Base-by-base conservation (phyloP, 106 monocot species). In the Dactylorhiza incarnata region DNA sequence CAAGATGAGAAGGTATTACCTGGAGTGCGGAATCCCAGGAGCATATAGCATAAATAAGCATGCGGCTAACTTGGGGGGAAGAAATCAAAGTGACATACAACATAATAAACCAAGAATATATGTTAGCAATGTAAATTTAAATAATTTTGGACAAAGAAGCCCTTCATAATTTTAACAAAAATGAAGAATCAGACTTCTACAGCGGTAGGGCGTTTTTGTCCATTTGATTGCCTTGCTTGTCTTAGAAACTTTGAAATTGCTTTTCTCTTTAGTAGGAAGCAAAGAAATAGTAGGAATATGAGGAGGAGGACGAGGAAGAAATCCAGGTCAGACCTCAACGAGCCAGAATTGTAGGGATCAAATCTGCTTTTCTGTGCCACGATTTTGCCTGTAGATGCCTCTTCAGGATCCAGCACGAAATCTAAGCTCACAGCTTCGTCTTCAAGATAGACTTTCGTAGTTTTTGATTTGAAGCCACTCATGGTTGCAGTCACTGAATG, bases 341-440 rank as follows among this genome's bases (percentile, higher is more conserved):
- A 81, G 79, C 75, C 75, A 77, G 73, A 51, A 71, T 83, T 86
- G 52, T 52, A 76, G 51, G 77, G 84, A 12, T 84, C 74, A 19
- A 74, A 82, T 55, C 24, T 20, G 8, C 10, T 61, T 17, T 26
- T 12, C 12, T 10, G 29, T 22, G 11, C 8, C 37, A 51, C 63
- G 46, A 43, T 17, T 48, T 58, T 76, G 29, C 6, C 15, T 15
- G 45, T 37, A 51, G 68, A 62, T 0, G 43, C 66, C 26, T 73
- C 82, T 66, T 87, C 85, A 44, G 87, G 91, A 49, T 84, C 79
- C 51, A 99, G 80, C 75, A 99, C 76, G 71, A 99, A 99, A 81
- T 99, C 97, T 74, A 99, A 76, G 78, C 61, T 89, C 52, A 81
- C 58, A 20, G 85, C 82, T 68, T 85, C 83, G 17, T 85, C 82